Evolutionary conservation across 2,329 filamentous ascomycete species (phyloP).

Genomic region (Amauroascus verrucosus): DNA sequence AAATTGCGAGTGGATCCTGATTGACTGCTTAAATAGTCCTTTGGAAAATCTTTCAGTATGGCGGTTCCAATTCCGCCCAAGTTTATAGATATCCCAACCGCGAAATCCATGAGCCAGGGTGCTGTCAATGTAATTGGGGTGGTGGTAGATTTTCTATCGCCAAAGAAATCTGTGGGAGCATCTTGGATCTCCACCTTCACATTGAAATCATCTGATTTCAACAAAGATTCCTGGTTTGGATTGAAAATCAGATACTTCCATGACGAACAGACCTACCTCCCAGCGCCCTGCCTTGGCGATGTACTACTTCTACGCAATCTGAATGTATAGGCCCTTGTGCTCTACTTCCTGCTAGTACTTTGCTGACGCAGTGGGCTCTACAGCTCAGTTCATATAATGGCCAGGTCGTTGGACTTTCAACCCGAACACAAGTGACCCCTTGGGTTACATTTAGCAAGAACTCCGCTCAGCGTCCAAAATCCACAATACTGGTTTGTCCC

Average conservation of each 20-base stretch:
- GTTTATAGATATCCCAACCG: slow-evolving; percentile 12
- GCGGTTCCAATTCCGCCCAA: slow-evolving; percentile 10
- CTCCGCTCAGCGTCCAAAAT: not conserved
- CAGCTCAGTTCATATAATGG: slow-evolving; percentile 6
- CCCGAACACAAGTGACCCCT: not conserved
- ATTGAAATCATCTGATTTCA: slow-evolving; percentile 48
- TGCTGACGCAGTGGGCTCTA: not conserved
- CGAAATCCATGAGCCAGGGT: slow-evolving; percentile 5
- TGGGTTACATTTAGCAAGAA: slow-evolving; percentile 5
- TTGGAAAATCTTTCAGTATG: slow-evolving; percentile 11
- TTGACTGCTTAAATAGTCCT: not conserved
- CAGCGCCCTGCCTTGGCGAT: slow-evolving; percentile 46
- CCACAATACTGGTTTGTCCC: not conserved
- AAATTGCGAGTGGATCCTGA: too few species aligned
- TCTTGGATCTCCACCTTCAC: slow-evolving; percentile 55
- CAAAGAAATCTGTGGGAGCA: slow-evolving; percentile 41
- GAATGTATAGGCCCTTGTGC: slow-evolving; percentile 37
- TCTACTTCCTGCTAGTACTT: not conserved
- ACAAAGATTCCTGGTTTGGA: slow-evolving; percentile 33
- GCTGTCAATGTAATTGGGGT: slow-evolving; percentile 57
- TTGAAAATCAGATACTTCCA: slow-evolving; percentile 53
- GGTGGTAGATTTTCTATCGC: slow-evolving; percentile 53
- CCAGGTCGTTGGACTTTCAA: slow-evolving; percentile 1
- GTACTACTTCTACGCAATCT: slow-evolving; percentile 53
- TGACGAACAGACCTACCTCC: slow-evolving; percentile 33